phyloP scores from a whole-genome alignment of 108 stramenopile species.

The Epithemia pelagica region DNA sequence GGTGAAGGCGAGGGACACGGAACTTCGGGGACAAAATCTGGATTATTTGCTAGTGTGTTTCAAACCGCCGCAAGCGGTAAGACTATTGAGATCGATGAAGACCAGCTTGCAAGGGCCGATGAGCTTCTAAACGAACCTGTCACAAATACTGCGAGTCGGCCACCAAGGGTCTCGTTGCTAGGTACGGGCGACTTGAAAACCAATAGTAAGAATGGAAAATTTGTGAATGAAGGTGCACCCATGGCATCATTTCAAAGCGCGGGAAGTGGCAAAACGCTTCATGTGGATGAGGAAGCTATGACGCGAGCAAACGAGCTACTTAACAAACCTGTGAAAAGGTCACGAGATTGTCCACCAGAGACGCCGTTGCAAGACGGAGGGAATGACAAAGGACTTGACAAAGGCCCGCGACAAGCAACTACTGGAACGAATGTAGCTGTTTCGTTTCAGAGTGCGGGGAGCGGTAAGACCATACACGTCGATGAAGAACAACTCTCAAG shows the following conservation, averaged over 20 bases:
- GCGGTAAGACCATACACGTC: neutral
- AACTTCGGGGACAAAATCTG: too few species aligned
- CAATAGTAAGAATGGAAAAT: too few species aligned
- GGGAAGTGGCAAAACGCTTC: conserved; percentile 22
- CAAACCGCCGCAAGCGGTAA: neutral
- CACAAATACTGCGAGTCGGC: neutral
- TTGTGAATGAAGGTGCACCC: neutral
- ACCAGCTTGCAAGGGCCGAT: too few species aligned
- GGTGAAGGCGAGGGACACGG: too few species aligned
- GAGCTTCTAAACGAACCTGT: neutral
- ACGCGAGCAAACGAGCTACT: neutral
- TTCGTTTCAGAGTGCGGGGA: neutral
- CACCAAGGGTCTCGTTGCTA: too few species aligned
- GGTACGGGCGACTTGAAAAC: neutral
- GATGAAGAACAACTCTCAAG: neutral
- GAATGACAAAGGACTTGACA: neutral
- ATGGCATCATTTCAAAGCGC: neutral
- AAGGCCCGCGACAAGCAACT: neutral
- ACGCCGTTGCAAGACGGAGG: neutral
- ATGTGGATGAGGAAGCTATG: conserved; percentile 16
- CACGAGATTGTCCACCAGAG: too few species aligned
- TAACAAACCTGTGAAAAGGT: neutral
- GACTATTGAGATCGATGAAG: too few species aligned
- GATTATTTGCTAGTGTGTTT: too few species aligned
- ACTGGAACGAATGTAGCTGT: conserved; percentile 7